Evolutionary conservation across 139 green algal species (phyloP).

Genomic region (Yamagishiella unicocca): DNA sequence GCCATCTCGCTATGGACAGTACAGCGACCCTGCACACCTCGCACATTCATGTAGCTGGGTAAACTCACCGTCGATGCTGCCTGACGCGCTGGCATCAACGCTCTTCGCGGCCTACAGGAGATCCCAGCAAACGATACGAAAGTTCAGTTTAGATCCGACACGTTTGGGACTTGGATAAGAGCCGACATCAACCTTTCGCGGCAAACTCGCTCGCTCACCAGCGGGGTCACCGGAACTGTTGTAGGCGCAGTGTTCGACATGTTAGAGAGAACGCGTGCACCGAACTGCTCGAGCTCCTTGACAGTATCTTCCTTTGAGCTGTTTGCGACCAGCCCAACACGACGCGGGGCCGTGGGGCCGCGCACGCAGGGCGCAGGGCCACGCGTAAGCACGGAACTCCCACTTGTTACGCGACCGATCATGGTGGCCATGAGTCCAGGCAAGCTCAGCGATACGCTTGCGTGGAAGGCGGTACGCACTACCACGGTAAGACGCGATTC

Average conservation of each 20-base stretch:
- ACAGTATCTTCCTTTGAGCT: constrained; percentile 9
- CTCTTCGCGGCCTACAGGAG: not conserved
- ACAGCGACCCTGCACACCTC: not conserved
- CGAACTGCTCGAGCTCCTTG: constrained; percentile 22
- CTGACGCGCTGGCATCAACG: not conserved
- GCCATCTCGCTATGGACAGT: no score
- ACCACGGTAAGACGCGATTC: no score
- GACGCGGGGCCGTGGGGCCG: not conserved
- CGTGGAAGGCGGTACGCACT: no score
- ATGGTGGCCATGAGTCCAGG: constrained; percentile 5
- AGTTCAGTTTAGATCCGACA: not conserved
- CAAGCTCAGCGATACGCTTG: no score
- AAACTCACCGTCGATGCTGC: constrained; percentile 28
- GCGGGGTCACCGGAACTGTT: constrained; percentile 4
- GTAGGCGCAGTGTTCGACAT: not conserved
- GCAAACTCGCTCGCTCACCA: not conserved
- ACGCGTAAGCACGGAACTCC: not conserved
- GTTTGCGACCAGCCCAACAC: not conserved
- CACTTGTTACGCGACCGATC: not conserved
- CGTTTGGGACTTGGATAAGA: not conserved
- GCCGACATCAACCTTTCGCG: no score
- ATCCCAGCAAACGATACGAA: not conserved
- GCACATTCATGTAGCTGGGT: not conserved
- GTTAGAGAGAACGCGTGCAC: not conserved
- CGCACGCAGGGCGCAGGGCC: not conserved